Base-by-base conservation (phyloP, 2,329 filamentous ascomycete genomes). In the Chaetomiaceae sp. region DNA sequence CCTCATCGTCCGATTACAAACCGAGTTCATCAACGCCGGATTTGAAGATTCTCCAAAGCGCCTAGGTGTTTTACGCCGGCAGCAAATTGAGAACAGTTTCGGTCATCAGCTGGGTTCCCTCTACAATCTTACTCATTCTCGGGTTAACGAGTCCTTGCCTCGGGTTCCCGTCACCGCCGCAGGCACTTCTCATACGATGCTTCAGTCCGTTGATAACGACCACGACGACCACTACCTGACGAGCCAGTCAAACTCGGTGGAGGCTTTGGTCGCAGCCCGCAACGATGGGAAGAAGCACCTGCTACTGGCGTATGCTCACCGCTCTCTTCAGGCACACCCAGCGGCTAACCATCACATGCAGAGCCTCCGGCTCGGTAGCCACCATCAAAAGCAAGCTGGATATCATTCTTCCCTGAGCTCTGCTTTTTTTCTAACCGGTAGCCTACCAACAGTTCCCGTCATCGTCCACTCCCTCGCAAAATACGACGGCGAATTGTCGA, bases 381-480 rank as follows among this genome's bases (percentile, higher is more conserved):
- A 63, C 62, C 50, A 64, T 64, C 57, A 64, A 64, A 34, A 57
- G 61, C 52, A 57, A 58, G 55, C 43, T 31, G 31, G 8, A n/a
- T n/a, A n/a, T n/a, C n/a, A n/a, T n/a, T n/a, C n/a, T n/a, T n/a
- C n/a, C n/a, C n/a, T n/a, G n/a, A n/a, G n/a, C n/a, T n/a, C n/a
- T n/a, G n/a, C n/a, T n/a, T n/a, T n/a, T n/a, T n/a, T n/a, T 29
- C 25, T 22, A 34, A 22, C 43, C 27, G 5, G n/a, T n/a, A n/a
- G n/a, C n/a, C n/a, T 22, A 17, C 4, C 4, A 25, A 40, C 45
- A 63, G 60, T 64, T 36, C 83, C 83, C 1, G 74, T 80, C 36
- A 89, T 91, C 60, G 75, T 87, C 55, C 64, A 71, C 17, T 76
- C 83, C 1, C 78, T 91, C 4, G 75, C 71, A 15, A 40, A 59